phyloP scores from a whole-genome alignment of 805 yeast species.

The Pichia nanzhaoensis region DNA sequence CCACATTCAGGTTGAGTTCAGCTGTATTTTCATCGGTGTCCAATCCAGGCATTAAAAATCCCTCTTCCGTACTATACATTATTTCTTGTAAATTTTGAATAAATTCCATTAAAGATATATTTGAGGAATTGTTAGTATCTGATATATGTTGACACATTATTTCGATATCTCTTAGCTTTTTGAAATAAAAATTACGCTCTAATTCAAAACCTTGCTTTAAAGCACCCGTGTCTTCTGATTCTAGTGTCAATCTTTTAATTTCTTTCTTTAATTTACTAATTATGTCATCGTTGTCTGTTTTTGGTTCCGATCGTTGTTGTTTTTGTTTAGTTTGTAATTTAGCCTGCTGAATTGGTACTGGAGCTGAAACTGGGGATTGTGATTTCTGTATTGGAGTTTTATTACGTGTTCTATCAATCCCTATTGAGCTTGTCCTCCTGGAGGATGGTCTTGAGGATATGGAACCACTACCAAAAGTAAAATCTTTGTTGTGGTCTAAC shows the following conservation, averaged over 20 bases:
- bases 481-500: slow-evolving; percentile 40
- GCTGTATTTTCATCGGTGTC: neutral
- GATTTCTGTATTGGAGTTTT: neutral
- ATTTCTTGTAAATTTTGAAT: slow-evolving; percentile 65
- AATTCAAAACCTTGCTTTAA: slow-evolving; percentile 63
- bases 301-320: neutral
- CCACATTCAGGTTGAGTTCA: neutral
- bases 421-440: slow-evolving; percentile 7
- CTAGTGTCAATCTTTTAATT: slow-evolving; percentile 43
- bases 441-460: slow-evolving; percentile 8
- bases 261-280: slow-evolving; percentile 32
- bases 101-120: slow-evolving; percentile 32
- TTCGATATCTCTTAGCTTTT: slow-evolving; percentile 84
- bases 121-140: slow-evolving; percentile 24
- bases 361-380: no score
- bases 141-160: slow-evolving; percentile 58
- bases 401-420: neutral
- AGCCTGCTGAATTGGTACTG: neutral
- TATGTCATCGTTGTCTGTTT: neutral
- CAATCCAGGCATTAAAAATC: slow-evolving; percentile 58
- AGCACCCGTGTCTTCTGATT: slow-evolving; percentile 48
- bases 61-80: slow-evolving; percentile 76
- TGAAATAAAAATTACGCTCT: slow-evolving; percentile 86
- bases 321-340: neutral
- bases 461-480: neutral